Evolutionary conservation across 495 filamentous ascomycete genomes (phyloP), one percentile per base, ranked within the genome.

Genomic region (Peziza echinospora): DNA sequence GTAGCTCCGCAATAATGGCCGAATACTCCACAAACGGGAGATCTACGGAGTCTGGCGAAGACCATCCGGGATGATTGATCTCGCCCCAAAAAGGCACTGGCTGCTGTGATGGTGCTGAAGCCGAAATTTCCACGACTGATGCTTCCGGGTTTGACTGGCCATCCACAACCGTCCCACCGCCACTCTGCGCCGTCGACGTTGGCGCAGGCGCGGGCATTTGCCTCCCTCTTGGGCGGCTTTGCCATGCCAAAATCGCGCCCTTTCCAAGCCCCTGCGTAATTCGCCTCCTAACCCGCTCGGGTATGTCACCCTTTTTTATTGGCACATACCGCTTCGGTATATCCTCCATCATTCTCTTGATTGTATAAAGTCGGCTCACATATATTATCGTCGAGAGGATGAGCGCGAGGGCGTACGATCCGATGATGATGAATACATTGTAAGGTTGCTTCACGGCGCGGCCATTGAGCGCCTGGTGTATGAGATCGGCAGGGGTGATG

Each of bases 61-160:
- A 79, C 89, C 91, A 96, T 42, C 87, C 91, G 0, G 80, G 73
- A 53, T 97, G 89, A 48, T 77, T 71, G 43, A 94, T 75, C 5
- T 70, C 61, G 10, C 82, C 84, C 86, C 86, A 94, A 5, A 76
- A 13, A 37, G 30, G 30, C 3, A 13, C 13, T 4, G 30, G 3
- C 46, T 53, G 40, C 47, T 43, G 5, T 19, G 51, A 39, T 9
- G 47, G 41, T 30, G 37, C 49, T 25, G 28, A 21, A 21, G 24
- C 44, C 9, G 4, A 13, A 2, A 5, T 37, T 1, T 53, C 49
- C 40, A 48, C 26, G 13, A 49, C 47, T n/a, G n/a, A n/a, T n/a
- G n/a, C n/a, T n/a, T n/a, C n/a, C n/a, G n/a, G n/a, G 39, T 46
- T 46, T 23, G 39, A 48, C 37, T 23, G 3, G 13, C 30, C 54